Evolutionary conservation across 257 asterid species (phyloP).

Genomic region (Solanum paucissectum): DNA sequence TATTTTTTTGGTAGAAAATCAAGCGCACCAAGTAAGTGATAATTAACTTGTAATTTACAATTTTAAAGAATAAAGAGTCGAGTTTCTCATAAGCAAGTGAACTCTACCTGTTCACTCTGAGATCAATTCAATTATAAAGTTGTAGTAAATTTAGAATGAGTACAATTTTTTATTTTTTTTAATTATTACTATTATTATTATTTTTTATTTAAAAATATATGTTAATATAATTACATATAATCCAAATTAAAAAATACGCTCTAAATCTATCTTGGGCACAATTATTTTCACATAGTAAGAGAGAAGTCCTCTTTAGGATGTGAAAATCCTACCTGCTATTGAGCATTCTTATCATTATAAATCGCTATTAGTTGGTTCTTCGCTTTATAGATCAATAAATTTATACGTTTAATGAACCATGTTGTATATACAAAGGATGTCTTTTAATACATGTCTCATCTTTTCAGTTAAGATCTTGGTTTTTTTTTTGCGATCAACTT

Average conservation of each 20-base stretch:
- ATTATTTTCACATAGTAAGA: background rate
- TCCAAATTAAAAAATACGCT: background rate
- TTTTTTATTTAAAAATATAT: too few species aligned
- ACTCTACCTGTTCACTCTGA: background rate
- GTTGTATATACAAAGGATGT: too few species aligned
- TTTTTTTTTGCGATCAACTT: too few species aligned
- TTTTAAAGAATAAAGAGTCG: background rate
- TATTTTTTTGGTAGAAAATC: background rate
- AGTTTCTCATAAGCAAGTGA: background rate
- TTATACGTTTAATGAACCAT: too few species aligned
- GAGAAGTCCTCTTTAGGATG: background rate
- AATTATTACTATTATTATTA: too few species aligned
- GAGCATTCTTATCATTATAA: background rate
- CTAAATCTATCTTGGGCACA: background rate
- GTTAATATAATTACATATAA: too few species aligned
- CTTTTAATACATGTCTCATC: too few species aligned
- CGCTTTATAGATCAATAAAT: background rate
- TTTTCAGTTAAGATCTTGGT: too few species aligned
- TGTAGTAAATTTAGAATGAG: background rate
- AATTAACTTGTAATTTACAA: background rate
- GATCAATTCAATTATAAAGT: background rate
- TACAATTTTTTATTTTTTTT: background rate
- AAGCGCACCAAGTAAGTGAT: background rate
- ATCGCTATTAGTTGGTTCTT: background rate
- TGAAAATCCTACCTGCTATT: background rate